These are phyloP conservation scores for Fusarium sp. DNA, from an alignment of 2,329 filamentous ascomycete genomes.

Conservation along the genomic window DNA sequence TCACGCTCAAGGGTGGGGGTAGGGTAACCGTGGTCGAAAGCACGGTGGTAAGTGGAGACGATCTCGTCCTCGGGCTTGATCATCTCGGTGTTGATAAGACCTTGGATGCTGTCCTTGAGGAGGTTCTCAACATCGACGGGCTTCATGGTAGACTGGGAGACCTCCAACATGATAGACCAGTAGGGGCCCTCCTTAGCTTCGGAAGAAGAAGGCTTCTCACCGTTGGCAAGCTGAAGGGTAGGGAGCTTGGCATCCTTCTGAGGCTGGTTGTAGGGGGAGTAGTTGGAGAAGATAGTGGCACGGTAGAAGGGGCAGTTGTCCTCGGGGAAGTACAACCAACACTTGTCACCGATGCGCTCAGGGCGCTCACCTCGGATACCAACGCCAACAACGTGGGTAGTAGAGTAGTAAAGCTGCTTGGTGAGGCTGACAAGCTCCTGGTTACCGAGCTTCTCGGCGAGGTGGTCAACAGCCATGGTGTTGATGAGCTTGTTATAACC, in stretches of 20 bases:
- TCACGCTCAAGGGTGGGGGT: slow-evolving; percentile 96
- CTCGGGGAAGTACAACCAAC: slow-evolving; percentile 99
- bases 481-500: slow-evolving; percentile 93
- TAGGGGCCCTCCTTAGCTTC: slow-evolving; percentile 90
- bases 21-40: slow-evolving; percentile 98
- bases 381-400: slow-evolving; percentile 96
- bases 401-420: slow-evolving; percentile 96
- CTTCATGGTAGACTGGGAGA: slow-evolving; percentile 96
- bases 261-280: slow-evolving; percentile 98
- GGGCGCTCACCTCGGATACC: slow-evolving; percentile 92
- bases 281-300: slow-evolving; percentile 99
- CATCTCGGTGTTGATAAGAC: slow-evolving; percentile 98
- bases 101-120: slow-evolving; percentile 91
- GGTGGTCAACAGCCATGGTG: slow-evolving; percentile 94
- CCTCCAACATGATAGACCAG: slow-evolving; percentile 99
- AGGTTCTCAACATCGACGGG: slow-evolving; percentile 88
- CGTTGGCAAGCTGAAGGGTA: slow-evolving; percentile 86
- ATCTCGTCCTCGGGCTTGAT: slow-evolving; percentile 92
- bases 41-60: slow-evolving; percentile 96
- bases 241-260: slow-evolving; percentile 84
- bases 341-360: slow-evolving; percentile 98
- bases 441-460: slow-evolving; percentile 89
- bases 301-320: slow-evolving; percentile 99
- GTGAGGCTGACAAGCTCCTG: slow-evolving; percentile 83
- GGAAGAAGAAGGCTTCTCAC: slow-evolving; percentile 79